Base-by-base conservation (phyloP, 2,329 filamentous ascomycete species). In the Cercospora zeae-maydis region DNA sequence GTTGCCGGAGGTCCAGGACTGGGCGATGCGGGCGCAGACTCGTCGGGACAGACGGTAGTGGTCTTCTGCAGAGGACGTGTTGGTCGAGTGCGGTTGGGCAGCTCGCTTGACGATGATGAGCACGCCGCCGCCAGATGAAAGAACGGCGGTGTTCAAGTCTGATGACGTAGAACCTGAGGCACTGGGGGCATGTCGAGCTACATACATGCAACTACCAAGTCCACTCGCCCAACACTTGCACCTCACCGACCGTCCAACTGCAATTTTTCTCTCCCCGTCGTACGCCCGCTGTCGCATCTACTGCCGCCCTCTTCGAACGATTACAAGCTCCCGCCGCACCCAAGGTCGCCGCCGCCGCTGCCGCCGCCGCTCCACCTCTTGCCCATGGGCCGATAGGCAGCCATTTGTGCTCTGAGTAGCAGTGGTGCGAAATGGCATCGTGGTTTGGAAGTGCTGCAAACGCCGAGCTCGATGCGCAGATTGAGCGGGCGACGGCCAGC, bases 381-480 rank as follows among this genome's bases (percentile, higher is more conserved):
- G 19, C 47, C 30, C 47, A 52, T 21, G 47, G 24, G n/a, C 19
- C 27, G 47, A 21, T 52, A 52, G 47, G 47, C 47, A 52, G 47
- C 47, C 30, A 31, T 30, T 24, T 31, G 19, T 27, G 47, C 39
- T 45, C 39, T 6, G 16, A 45, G 21, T 45, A 45, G 39, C 39
- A 19, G 39, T 6, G 24, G 24, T 27, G 24, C 24, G 24, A 45
- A 16, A 97, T 97, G 93, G 88, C 92, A 75, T 92, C 93, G 83
- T 99, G 93, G 93, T 98, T 96, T 76, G 91, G 90, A 70, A 67
- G 64, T 55, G 93, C 92, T 76, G 86, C 88, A 79, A 92, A 91
- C 78, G 91, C 89, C 75, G 92, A 92, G 79, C 84, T 99, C 79
- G 95, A 99, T 78, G 93, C 96, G 80, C 95, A 98, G 84, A 89